Evolutionary conservation across 2,329 filamentous ascomycete species (phyloP).

Genomic region (Fusarium miscanthi): DNA sequence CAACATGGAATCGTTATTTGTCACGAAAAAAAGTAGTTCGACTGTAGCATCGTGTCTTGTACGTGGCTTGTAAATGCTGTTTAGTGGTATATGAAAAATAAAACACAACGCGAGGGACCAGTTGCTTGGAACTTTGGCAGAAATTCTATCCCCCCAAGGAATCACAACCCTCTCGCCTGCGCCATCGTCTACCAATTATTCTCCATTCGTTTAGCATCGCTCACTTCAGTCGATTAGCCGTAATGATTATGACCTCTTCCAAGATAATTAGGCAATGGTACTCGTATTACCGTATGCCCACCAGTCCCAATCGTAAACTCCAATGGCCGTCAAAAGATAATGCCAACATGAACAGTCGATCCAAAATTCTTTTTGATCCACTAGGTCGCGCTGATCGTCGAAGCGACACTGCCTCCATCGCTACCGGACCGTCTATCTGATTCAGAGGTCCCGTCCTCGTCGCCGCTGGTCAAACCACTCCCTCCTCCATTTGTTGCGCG

Average conservation of each 20-base stretch:
- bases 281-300: slow-evolving; percentile 12
- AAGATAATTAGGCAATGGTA: neutral
- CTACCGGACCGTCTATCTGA: slow-evolving; percentile 53
- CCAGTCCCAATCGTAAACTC: slow-evolving; percentile 30
- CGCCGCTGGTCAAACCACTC: slow-evolving; percentile 45
- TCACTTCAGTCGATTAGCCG: neutral
- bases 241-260: neutral
- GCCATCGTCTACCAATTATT: slow-evolving; percentile 1
- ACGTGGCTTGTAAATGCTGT: too few relatives aligned
- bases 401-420: slow-evolving; percentile 53
- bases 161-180: neutral
- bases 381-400: slow-evolving; percentile 47
- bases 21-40: neutral
- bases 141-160: too few relatives aligned
- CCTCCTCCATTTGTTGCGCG: slow-evolving; percentile 48
- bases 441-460: slow-evolving; percentile 50
- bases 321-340: slow-evolving; percentile 12
- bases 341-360: slow-evolving; percentile 2
- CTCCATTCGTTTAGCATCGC: slow-evolving; percentile 7
- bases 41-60: neutral
- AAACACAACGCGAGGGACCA: too few relatives aligned
- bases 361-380: slow-evolving; percentile 7
- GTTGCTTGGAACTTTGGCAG: too few relatives aligned
- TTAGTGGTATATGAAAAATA: too few relatives aligned
- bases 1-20: too few relatives aligned